These are phyloP conservation scores for Penicillium soppii DNA, from an alignment of 495 filamentous ascomycete genomes.

Conservation along the genomic window DNA sequence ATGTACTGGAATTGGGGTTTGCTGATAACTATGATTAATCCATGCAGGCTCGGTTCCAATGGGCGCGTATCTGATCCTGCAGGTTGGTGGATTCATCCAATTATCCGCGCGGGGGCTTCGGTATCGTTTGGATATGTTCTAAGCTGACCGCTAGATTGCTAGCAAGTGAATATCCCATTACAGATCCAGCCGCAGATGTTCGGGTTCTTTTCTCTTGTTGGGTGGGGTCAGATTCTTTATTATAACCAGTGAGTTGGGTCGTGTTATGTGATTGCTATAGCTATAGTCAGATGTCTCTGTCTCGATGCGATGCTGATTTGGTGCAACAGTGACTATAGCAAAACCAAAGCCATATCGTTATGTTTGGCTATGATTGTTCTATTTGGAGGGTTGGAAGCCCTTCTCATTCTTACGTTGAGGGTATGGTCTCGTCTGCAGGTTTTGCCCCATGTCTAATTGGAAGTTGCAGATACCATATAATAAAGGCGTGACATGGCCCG, in stretches of 20 bases:
- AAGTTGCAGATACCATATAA: conserved; percentile 50
- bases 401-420: conserved; percentile 62
- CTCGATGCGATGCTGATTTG: not conserved
- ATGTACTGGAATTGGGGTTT: not conserved
- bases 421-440: conserved; percentile 31
- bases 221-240: conserved; percentile 64
- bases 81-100: conserved; percentile 25
- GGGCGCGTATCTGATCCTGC: conserved; percentile 53
- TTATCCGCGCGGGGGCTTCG: not conserved
- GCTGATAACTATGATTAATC: not conserved
- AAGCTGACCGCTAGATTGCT: conserved; percentile 1
- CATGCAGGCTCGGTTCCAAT: conserved; percentile 49
- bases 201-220: conserved; percentile 59
- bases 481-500: conserved; percentile 53
- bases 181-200: conserved; percentile 76
- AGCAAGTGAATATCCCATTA: conserved; percentile 73
- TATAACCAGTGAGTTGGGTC: conserved; percentile 55
- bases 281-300: not conserved
- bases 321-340: conserved; percentile 45
- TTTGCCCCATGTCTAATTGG: conserved; percentile 1
- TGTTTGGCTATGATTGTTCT: conserved; percentile 35
- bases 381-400: conserved; percentile 59
- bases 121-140: not conserved
- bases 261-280: not conserved
- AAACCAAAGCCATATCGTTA: conserved; percentile 48